A percentile compares a stretch with the other conserved stretches of the same genome.
Evolutionary conservation across 2,329 filamentous ascomycete species (phyloP).

Genomic region (Cytospora chrysosperma): DNA sequence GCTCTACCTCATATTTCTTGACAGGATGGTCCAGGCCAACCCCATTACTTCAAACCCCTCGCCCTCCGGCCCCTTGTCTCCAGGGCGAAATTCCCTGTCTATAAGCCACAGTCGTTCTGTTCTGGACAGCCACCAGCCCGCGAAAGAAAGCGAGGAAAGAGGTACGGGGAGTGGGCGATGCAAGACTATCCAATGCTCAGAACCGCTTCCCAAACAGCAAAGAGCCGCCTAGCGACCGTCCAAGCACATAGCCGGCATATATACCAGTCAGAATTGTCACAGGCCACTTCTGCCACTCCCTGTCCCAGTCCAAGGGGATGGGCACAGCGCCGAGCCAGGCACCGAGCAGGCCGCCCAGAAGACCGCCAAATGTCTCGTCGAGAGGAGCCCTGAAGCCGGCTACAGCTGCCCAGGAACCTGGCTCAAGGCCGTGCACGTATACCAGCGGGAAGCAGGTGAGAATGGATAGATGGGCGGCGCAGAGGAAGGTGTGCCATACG

Average conservation of each 20-base stretch:
- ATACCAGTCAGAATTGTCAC: slow-evolving; percentile 84
- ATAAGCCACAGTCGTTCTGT: not conserved
- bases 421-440: slow-evolving; percentile 80
- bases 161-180: no score
- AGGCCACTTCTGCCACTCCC: slow-evolving; percentile 99
- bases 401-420: slow-evolving; percentile 67
- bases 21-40: not conserved
- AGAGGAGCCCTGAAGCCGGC: slow-evolving; percentile 67
- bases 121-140: not conserved
- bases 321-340: slow-evolving; percentile 94
- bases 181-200: slow-evolving; percentile 7
- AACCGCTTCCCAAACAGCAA: slow-evolving; percentile 48
- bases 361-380: slow-evolving; percentile 81
- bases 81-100: not conserved
- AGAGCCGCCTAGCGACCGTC: slow-evolving; percentile 60
- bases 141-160: no score
- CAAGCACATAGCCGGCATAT: slow-evolving; percentile 74
- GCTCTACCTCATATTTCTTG: not conserved
- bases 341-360: slow-evolving; percentile 75
- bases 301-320: slow-evolving; percentile 96
- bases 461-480: slow-evolving; percentile 77
- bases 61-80: no score
- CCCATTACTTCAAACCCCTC: not conserved
- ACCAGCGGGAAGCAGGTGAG: slow-evolving; percentile 77
- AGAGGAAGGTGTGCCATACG: slow-evolving; percentile 72